These are phyloP conservation scores for Arthrobotrys sinensis DNA, from an alignment of 2,329 filamentous ascomycete genomes.

Conservation along the genomic window DNA sequence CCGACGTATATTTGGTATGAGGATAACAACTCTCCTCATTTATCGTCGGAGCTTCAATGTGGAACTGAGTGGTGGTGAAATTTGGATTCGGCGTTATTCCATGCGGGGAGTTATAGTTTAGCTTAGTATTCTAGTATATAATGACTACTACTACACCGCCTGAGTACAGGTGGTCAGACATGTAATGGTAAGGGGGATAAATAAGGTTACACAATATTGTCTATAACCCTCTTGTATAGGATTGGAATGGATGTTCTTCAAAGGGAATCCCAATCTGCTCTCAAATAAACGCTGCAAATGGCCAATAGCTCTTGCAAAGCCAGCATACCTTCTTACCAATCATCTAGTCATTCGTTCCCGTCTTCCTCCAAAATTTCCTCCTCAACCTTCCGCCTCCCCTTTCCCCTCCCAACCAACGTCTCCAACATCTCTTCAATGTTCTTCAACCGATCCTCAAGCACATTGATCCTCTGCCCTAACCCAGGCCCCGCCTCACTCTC, in stretches of 20 bases:
- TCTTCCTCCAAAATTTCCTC: constrained; percentile 30
- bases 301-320: background rate
- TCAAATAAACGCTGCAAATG: background rate
- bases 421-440: constrained; percentile 60
- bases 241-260: background rate
- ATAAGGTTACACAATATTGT: background rate
- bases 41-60: constrained; percentile 1
- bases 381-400: constrained; percentile 27
- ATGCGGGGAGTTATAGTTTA: background rate
- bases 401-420: constrained; percentile 42
- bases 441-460: constrained; percentile 51
- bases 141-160: too few relatives aligned
- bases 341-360: constrained; percentile 33
- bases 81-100: background rate
- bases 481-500: constrained; percentile 42
- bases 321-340: background rate
- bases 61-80: constrained; percentile 1
- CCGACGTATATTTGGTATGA: constrained; percentile 10
- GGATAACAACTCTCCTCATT: background rate
- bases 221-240: background rate
- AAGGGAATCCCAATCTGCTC: background rate
- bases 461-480: constrained; percentile 39
- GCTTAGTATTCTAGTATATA: too few relatives aligned
- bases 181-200: background rate
- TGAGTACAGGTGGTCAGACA: background rate